Evolutionary conservation across 805 yeast species (phyloP).

Genomic region (Yamadazyma scolyti): DNA sequence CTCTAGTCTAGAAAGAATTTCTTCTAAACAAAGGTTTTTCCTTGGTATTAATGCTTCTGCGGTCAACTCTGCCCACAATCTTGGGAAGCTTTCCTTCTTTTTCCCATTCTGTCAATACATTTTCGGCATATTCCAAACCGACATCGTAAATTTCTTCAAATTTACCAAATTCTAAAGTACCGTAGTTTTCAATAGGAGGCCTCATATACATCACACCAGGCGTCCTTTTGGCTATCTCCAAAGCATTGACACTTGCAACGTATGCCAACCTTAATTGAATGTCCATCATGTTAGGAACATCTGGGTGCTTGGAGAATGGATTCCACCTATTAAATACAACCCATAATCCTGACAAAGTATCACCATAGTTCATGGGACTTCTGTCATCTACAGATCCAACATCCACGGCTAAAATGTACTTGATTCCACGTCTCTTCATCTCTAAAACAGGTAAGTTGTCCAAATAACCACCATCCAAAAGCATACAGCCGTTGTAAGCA

Average conservation of each 20-base stretch:
- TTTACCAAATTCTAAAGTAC: constrained; percentile 87
- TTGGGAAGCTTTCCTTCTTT: constrained; percentile 53
- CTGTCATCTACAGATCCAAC: constrained; percentile 94
- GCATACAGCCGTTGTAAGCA: constrained; percentile 86
- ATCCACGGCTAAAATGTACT: constrained; percentile 84
- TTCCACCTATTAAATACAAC: constrained; percentile 83
- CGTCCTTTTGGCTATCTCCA: constrained; percentile 79
- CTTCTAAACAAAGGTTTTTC: constrained; percentile 33
- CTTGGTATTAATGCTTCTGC: constrained; percentile 6
- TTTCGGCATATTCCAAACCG: constrained; percentile 72
- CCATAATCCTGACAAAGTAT: constrained; percentile 90
- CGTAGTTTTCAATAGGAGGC: constrained; percentile 91
- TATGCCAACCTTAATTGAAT: constrained; percentile 90
- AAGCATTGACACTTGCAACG: constrained; percentile 90
- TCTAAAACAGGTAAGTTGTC: constrained; percentile 91
- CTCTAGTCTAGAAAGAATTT: too few relatives aligned
- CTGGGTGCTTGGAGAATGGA: constrained; percentile 83
- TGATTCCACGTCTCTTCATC: constrained; percentile 88
- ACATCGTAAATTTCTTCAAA: constrained; percentile 86
- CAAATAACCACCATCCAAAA: constrained; percentile 93
- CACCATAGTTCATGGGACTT: constrained; percentile 88
- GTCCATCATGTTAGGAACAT: constrained; percentile 92
- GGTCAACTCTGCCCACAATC: constrained; percentile 49
- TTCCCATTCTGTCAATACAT: constrained; percentile 49
- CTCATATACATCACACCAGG: constrained; percentile 85